phyloP scores from a whole-genome alignment of 495 filamentous ascomycete species.

The Aspergillus haitiensis region DNA sequence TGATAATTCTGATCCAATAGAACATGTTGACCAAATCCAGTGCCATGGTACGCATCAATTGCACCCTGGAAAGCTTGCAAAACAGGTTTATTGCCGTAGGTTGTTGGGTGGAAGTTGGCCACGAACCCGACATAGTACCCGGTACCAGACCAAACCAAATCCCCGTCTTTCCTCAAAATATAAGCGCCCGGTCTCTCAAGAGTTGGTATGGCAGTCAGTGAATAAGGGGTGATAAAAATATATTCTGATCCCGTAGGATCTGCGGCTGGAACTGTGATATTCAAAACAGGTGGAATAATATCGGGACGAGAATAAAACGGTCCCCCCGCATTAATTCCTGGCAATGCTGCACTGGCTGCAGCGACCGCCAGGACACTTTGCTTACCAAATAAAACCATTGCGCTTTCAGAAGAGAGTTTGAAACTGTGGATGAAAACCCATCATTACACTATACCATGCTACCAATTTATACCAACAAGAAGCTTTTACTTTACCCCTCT shows the following conservation, averaged over 20 bases:
- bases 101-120: constrained; percentile 36
- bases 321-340: constrained; percentile 21
- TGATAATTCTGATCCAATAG: constrained; percentile 50
- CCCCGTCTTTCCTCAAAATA: constrained; percentile 52
- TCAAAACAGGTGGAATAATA: constrained; percentile 51
- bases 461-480: too few relatives aligned
- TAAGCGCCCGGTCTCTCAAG: constrained; percentile 45
- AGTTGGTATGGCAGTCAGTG: constrained; percentile 22
- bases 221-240: constrained; percentile 51
- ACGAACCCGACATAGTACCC: constrained; percentile 48
- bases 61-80: constrained; percentile 52
- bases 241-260: constrained; percentile 45
- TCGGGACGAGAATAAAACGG: constrained; percentile 52
- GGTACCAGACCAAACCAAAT: constrained; percentile 54
- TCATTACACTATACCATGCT: too few relatives aligned
- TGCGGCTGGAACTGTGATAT: constrained; percentile 51
- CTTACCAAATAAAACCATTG: too few relatives aligned
- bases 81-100: constrained; percentile 44
- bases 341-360: too few relatives aligned
- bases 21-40: constrained; percentile 45
- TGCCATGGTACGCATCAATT: constrained; percentile 46
- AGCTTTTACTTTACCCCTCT: too few relatives aligned
- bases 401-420: too few relatives aligned
- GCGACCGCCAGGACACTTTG: too few relatives aligned
- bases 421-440: too few relatives aligned